Evolutionary conservation across 805 yeast species (phyloP), one percentile per base, ranked within the genome.

Genomic region (Myxozyma neglecta): DNA sequence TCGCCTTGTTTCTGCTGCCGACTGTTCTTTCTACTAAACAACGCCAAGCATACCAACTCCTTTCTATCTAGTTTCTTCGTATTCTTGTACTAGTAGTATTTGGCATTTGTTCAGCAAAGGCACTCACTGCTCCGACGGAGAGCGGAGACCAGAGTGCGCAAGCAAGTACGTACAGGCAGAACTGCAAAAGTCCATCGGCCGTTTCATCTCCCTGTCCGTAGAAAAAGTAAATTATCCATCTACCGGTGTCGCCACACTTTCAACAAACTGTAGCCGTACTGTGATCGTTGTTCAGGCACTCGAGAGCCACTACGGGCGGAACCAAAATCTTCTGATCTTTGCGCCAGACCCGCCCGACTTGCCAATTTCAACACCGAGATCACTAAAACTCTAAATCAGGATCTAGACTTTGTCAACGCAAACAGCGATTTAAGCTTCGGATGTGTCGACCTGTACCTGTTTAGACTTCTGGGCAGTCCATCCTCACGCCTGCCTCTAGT

Each of bases 381-480:
- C 24, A 14, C 35, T 24, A 5, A 32, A 46, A 20, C 50, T 11
- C 51, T 29, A 47, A 47, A 7, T 24, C 44, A 24, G 24, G 42
- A n/a, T 51, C 55, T 51, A 51, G 55, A 51, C 55, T 43, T 14
- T 20, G 8, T 9, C 29, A 45, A 14, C 11, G 39, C 47, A 51
- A 51, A 51, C 29, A 29, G 47, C 55, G 18, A 29, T 51, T 51
- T 51, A 40, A 14, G 16, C 37, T 51, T 51, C 45, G 39, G 32
- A 20, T 16, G 46, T 51, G 55, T 51, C 55, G 55, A 16, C n/a
- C 46, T 46, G 55, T 51, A 51, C 55, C 46, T 37, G 14, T 24
- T 51, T 51, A 51, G 46, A 14, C 52, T 45, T 45, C 36, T 4
- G 13, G 13, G 36, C 20, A n/a, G 37, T 52, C 50, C 20, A 6